phyloP scores from a whole-genome alignment of 306 rosid species.

The Rosa lucieae region DNA sequence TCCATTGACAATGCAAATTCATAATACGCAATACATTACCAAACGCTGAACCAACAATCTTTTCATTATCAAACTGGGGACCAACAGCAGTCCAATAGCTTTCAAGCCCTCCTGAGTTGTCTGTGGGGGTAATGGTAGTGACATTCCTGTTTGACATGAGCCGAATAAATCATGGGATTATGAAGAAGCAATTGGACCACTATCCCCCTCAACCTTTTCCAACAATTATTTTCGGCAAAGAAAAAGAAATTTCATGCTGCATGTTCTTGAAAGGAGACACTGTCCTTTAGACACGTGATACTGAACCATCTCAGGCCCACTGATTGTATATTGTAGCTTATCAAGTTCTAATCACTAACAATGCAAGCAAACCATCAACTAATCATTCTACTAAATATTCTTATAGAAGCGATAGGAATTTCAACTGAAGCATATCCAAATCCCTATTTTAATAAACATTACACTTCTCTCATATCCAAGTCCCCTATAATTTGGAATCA shows the following conservation, averaged over 20 bases:
- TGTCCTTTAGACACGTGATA: constrained; percentile 57
- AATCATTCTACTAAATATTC: constrained; percentile 32
- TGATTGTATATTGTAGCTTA: constrained; percentile 36
- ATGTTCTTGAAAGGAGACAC: constrained; percentile 54
- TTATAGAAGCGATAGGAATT: constrained; percentile 29
- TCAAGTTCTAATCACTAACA: constrained; percentile 34
- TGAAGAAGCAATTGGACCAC: constrained; percentile 53
- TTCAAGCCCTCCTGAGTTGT: constrained; percentile 38
- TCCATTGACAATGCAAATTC: constrained; percentile 24
- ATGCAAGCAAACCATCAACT: constrained; percentile 43
- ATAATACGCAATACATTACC: neutral
- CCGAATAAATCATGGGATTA: constrained; percentile 34
- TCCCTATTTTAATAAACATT: neutral
- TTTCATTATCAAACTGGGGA: constrained; percentile 39
- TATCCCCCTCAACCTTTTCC: constrained; percentile 37
- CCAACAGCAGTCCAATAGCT: constrained; percentile 39
- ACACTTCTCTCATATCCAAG: neutral
- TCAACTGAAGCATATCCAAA: constrained; percentile 8
- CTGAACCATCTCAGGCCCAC: constrained; percentile 60
- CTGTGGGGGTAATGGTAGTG: constrained; percentile 34
- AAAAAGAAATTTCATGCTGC: constrained; percentile 42
- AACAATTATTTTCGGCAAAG: constrained; percentile 47
- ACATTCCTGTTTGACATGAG: constrained; percentile 41
- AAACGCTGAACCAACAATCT: neutral
- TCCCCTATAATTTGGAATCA: neutral